Evolutionary conservation across 2,329 filamentous ascomycete species (phyloP).

Genomic region (Ascomycota sp.): DNA sequence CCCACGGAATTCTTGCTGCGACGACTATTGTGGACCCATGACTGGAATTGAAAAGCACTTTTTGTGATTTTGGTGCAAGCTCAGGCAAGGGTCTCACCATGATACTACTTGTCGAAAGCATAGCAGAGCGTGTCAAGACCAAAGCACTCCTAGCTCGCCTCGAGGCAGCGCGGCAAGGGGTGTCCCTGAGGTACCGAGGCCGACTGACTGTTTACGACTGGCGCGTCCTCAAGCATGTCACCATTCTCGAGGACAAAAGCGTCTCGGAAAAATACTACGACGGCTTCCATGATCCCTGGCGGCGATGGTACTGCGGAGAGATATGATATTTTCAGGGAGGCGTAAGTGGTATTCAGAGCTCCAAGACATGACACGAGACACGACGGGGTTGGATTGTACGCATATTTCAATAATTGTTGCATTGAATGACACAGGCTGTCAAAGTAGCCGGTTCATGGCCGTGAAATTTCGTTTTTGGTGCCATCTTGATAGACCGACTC

Average conservation of each 20-base stretch:
- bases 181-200: conserved; percentile 9
- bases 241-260: conserved; percentile 14
- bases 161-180: conserved; percentile 9
- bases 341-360: not conserved
- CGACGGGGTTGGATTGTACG: not conserved
- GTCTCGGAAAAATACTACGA: conserved; percentile 12
- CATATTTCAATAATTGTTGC: not conserved
- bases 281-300: conserved; percentile 18
- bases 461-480: not conserved
- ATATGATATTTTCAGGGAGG: conserved; percentile 8
- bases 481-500: conserved; percentile 26
- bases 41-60: conserved; percentile 2
- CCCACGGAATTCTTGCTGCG: conserved; percentile 18
- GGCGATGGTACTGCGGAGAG: conserved; percentile 21
- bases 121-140: conserved; percentile 10
- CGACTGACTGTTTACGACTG: conserved; percentile 25
- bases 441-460: too few species aligned
- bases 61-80: too few species aligned
- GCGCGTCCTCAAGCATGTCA: conserved; percentile 20
- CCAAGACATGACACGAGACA: not conserved
- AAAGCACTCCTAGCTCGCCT: conserved; percentile 13
- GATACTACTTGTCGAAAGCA: conserved; percentile 21
- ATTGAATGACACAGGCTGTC: not conserved
- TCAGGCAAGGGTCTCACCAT: conserved; percentile 2
- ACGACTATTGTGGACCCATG: conserved; percentile 16